phyloP scores from a whole-genome alignment of 2,329 filamentous ascomycete genomes.

The Talaromyces rugulosus region DNA sequence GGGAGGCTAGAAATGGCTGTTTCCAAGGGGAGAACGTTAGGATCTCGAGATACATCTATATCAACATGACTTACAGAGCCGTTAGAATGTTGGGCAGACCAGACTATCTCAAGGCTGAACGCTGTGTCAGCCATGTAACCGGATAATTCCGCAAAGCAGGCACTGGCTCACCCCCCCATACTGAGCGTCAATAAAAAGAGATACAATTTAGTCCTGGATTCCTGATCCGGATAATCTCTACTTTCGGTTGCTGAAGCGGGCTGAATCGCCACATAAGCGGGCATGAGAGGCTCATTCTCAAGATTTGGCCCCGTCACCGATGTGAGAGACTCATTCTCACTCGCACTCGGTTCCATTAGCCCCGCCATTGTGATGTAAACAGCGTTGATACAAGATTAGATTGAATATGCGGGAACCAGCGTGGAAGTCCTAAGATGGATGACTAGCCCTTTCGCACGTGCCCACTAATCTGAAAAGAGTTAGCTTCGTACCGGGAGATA shows the following conservation, averaged over 20 bases:
- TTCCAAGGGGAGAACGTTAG: background rate
- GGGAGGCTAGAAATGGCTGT: constrained; percentile 67
- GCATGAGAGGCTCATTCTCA: constrained; percentile 1
- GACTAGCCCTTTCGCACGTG: no score
- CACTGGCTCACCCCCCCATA: constrained; percentile 59
- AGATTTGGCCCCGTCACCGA: background rate
- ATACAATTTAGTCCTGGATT: constrained; percentile 74
- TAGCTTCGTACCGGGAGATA: no score
- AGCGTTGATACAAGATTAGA: no score
- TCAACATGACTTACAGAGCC: constrained; percentile 59
- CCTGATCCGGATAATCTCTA: constrained; percentile 44
- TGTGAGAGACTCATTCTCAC: no score
- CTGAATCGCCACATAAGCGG: background rate
- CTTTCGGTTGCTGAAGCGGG: background rate
- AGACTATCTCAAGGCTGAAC: constrained; percentile 76
- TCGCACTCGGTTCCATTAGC: no score
- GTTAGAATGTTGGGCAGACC: constrained; percentile 92
- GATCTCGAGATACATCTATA: background rate
- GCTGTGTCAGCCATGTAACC: constrained; percentile 13
- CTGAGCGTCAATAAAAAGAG: constrained; percentile 79
- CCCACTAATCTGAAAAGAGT: no score
- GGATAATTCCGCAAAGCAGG: background rate
- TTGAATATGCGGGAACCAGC: no score
- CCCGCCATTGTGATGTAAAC: no score
- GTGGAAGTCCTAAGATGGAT: no score